Conservation (phyloP, 2,329 filamentous ascomycete species). For the Hyphodiscus sp. region DNA sequence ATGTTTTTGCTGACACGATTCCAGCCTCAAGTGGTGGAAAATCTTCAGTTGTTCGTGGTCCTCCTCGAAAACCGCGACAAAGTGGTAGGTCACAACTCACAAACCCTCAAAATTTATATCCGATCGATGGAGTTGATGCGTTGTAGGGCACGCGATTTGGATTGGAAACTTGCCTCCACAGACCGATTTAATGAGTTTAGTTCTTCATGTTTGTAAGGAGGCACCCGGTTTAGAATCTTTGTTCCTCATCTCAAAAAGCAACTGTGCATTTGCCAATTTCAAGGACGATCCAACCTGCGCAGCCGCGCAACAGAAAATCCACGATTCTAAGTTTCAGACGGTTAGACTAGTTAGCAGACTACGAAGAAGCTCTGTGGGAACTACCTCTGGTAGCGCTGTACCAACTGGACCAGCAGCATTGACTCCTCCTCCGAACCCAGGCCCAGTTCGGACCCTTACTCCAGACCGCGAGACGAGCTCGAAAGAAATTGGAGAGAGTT, state of each 20-base stretch:
- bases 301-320: slow-evolving; percentile 73
- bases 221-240: slow-evolving; percentile 73
- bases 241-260: slow-evolving; percentile 93
- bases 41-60: slow-evolving; percentile 43
- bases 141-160: slow-evolving; percentile 86
- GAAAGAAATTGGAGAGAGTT: slow-evolving; percentile 3
- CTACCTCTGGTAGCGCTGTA: slow-evolving; percentile 22
- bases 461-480: slow-evolving; percentile 31
- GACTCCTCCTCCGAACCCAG: slow-evolving; percentile 18
- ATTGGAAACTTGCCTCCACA: slow-evolving; percentile 88
- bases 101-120: not conserved
- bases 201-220: slow-evolving; percentile 81
- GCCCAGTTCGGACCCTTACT: slow-evolving; percentile 18
- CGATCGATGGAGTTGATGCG: slow-evolving; percentile 30
- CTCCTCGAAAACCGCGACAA: slow-evolving; percentile 51
- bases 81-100: slow-evolving; percentile 43
- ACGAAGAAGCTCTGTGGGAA: slow-evolving; percentile 46
- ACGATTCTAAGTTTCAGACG: slow-evolving; percentile 84
- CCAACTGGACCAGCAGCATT: slow-evolving; percentile 28
- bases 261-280: slow-evolving; percentile 96
- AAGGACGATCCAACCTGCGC: slow-evolving; percentile 70
- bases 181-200: slow-evolving; percentile 74
- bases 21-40: slow-evolving; percentile 30
- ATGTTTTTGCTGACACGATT: not conserved
- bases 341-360: slow-evolving; percentile 81